These are phyloP conservation scores for Lyophyllum decastes DNA, from an alignment of 768 basidiomycete species.

Conservation along the genomic window DNA sequence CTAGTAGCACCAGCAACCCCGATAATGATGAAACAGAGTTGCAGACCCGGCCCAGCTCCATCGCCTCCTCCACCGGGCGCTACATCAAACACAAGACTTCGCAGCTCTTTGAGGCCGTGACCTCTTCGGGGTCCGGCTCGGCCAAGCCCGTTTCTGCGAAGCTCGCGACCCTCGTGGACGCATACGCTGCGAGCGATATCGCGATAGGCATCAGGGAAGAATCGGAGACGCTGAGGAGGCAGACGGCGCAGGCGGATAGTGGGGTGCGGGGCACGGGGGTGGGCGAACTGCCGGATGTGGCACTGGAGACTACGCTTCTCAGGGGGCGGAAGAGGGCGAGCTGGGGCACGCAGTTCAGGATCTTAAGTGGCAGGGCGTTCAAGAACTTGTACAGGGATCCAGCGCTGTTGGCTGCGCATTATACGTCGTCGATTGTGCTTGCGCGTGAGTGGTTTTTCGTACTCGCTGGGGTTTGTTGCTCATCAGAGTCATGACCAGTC, in stretches of 20 bases:
- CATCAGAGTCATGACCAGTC: constrained; percentile 43
- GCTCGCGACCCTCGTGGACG: constrained; percentile 70
- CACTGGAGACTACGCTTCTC: constrained; percentile 65
- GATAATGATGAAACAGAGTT: constrained; percentile 47
- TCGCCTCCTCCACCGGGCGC: constrained; percentile 42
- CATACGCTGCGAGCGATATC: constrained; percentile 69
- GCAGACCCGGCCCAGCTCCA: constrained; percentile 45
- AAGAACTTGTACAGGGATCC: constrained; percentile 98
- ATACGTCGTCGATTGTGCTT: constrained; percentile 77
- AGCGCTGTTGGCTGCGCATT: constrained; percentile 88
- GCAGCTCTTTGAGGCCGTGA: constrained; percentile 64
- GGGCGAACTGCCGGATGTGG: constrained; percentile 63
- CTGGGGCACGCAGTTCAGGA: constrained; percentile 89
- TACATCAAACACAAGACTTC: constrained; percentile 76
- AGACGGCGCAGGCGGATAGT: constrained; percentile 26
- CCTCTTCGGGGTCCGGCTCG: constrained; percentile 24
- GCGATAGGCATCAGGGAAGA: constrained; percentile 64
- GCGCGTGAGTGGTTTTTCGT: constrained; percentile 60
- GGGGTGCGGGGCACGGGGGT: constrained; percentile 28
- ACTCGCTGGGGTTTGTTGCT: constrained; percentile 16
- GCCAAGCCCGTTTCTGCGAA: constrained; percentile 50
- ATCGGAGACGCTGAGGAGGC: constrained; percentile 47
- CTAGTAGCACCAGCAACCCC: constrained; percentile 20
- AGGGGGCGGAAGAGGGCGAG: constrained; percentile 79
- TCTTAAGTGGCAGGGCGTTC: constrained; percentile 94